These are phyloP conservation scores for Stephania yunnanensis DNA, from an alignment of 164 flowering plant species.

Conservation along the genomic window DNA sequence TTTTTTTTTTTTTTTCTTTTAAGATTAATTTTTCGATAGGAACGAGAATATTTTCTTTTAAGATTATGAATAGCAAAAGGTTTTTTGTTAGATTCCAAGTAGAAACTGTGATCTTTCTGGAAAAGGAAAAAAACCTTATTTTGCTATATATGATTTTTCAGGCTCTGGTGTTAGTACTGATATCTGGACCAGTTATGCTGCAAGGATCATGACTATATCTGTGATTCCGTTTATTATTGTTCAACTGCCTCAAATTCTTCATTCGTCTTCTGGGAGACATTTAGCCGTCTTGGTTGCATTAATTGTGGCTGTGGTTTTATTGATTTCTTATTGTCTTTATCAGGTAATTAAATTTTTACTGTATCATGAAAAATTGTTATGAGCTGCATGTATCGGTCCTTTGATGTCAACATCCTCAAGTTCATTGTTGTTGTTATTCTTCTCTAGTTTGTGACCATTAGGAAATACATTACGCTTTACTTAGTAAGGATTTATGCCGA, in stretches of 20 bases:
- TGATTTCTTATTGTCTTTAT: constrained; percentile 73
- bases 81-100: not conserved
- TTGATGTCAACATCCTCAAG: not conserved
- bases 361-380: no score
- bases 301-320: constrained; percentile 44
- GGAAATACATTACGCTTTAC: not conserved
- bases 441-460: not conserved
- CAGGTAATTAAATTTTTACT: constrained; percentile 47
- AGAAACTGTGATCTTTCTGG: not conserved
- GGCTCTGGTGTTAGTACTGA: constrained; percentile 78
- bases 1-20: no score
- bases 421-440: not conserved
- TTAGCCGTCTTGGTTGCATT: constrained; percentile 62
- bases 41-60: no score
- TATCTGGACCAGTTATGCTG: constrained; percentile 75
- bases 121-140: not conserved
- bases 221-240: constrained; percentile 81
- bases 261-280: constrained; percentile 57
- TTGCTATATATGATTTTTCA: constrained; percentile 22
- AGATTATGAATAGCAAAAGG: no score
- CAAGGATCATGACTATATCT: constrained; percentile 79
- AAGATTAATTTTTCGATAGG: no score
- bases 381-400: no score
- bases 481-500: not conserved
- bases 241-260: constrained; percentile 58